Conservation (phyloP, 768 basidiomycete genomes). For the Phanerochaete sordida region DNA sequence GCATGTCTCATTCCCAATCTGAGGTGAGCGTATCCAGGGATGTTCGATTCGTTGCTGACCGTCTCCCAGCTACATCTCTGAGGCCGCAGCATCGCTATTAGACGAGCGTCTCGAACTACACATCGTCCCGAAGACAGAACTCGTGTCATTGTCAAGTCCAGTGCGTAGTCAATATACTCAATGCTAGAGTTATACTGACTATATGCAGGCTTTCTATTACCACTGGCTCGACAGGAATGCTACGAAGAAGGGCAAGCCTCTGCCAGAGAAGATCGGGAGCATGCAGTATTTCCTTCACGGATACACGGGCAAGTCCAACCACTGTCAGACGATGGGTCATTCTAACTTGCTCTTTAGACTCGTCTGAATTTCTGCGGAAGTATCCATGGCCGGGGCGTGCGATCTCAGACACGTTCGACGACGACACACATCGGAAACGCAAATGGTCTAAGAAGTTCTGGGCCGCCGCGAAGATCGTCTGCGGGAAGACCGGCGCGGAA, state of each 20-base stretch:
- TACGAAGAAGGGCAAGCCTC: slow-evolving; percentile 75
- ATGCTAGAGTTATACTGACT: not conserved
- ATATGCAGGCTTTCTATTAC: slow-evolving; percentile 78
- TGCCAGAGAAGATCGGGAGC: slow-evolving; percentile 88
- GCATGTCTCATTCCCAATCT: slow-evolving; percentile 88
- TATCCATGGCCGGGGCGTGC: slow-evolving; percentile 88
- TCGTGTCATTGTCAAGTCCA: slow-evolving; percentile 79
- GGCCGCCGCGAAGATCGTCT: slow-evolving; percentile 71
- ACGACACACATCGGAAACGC: slow-evolving; percentile 74
- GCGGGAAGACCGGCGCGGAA: slow-evolving; percentile 76
- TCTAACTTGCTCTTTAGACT: slow-evolving; percentile 45
- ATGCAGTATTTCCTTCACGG: slow-evolving; percentile 89
- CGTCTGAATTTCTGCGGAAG: slow-evolving; percentile 81
- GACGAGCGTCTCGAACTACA: slow-evolving; percentile 70
- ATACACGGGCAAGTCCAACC: slow-evolving; percentile 51
- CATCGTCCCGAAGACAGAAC: slow-evolving; percentile 83
- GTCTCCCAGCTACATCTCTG: slow-evolving; percentile 70
- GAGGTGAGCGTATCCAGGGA: slow-evolving; percentile 43
- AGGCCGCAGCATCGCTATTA: slow-evolving; percentile 84
- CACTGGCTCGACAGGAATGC: slow-evolving; percentile 86
- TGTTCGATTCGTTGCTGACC: not conserved
- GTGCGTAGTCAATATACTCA: slow-evolving; percentile 23
- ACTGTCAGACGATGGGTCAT: not conserved
- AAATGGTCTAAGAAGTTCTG: slow-evolving; percentile 64
- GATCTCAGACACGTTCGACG: slow-evolving; percentile 82